These are phyloP conservation scores for Leishmania martiniquensis DNA, from an alignment of 208 protist species.

Conservation along the genomic window DNA sequence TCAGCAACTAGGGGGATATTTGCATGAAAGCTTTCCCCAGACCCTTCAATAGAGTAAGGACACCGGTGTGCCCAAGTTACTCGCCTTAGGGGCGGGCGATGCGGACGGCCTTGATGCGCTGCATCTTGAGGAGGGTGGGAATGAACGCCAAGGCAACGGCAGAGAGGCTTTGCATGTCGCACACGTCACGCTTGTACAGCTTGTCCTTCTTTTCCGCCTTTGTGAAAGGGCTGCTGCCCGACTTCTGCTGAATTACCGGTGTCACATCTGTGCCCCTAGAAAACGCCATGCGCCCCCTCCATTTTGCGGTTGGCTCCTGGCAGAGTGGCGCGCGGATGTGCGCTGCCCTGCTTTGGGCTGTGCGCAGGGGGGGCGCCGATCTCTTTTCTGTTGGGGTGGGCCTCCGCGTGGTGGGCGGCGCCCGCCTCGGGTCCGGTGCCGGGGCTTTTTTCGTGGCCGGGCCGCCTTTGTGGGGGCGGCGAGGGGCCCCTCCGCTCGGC, in stretches of 20 bases:
- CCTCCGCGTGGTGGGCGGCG: slow-evolving; percentile 40
- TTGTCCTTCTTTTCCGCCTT: slow-evolving; percentile 54
- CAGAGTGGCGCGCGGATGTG: slow-evolving; percentile 47
- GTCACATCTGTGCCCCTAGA: slow-evolving; percentile 66
- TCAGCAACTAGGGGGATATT: slow-evolving; percentile 48
- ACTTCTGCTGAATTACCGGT: slow-evolving; percentile 60
- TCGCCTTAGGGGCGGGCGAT: slow-evolving; percentile 59
- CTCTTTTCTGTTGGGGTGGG: slow-evolving; percentile 24
- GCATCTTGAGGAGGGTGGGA: slow-evolving; percentile 42
- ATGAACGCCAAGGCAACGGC: slow-evolving; percentile 44
- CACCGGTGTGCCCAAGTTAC: slow-evolving; percentile 40
- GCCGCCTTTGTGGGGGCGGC: slow-evolving; percentile 20
- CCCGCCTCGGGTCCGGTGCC: slow-evolving; percentile 48
- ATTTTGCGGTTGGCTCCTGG: slow-evolving; percentile 35
- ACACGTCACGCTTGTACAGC: slow-evolving; percentile 56
- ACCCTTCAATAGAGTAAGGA: slow-evolving; percentile 32
- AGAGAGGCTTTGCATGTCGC: slow-evolving; percentile 68
- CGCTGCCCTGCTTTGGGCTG: slow-evolving; percentile 35
- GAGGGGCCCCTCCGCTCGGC: too few species aligned
- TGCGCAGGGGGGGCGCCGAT: slow-evolving; percentile 31
- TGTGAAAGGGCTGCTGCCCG: slow-evolving; percentile 55
- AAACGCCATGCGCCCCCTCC: slow-evolving; percentile 58
- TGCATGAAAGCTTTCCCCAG: slow-evolving; percentile 35
- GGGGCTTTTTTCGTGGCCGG: slow-evolving; percentile 48
- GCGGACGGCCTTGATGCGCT: slow-evolving; percentile 54